phyloP scores from a whole-genome alignment of 306 rosid species.

The Vigna mungo region DNA sequence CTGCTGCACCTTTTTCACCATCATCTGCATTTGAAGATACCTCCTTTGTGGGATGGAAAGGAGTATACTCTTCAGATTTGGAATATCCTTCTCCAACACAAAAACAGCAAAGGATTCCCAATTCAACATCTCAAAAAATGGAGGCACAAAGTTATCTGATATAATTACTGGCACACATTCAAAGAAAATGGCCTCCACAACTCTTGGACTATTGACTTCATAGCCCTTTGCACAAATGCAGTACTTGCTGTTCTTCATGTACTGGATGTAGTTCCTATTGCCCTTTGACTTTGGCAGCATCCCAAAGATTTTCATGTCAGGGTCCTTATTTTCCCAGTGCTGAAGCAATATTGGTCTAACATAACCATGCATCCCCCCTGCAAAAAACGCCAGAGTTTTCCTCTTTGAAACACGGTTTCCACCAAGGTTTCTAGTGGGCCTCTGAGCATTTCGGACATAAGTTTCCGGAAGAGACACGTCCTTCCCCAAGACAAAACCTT shows the following conservation, averaged over 20 bases:
- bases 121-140: conserved; percentile 75
- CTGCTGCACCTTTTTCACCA: conserved; percentile 76
- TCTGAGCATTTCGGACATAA: conserved; percentile 47
- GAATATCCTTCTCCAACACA: conserved; percentile 81
- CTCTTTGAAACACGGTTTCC: conserved; percentile 67
- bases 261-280: conserved; percentile 60
- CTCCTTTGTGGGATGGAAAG: conserved; percentile 71
- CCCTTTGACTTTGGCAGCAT: conserved; percentile 60
- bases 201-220: conserved; percentile 96
- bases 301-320: conserved; percentile 85
- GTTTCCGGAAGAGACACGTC: conserved; percentile 95
- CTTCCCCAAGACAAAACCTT: conserved; percentile 81
- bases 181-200: conserved; percentile 84
- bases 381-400: conserved; percentile 77
- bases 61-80: conserved; percentile 78
- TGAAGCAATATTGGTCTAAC: conserved; percentile 74
- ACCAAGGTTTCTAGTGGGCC: conserved; percentile 67
- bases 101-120: conserved; percentile 95
- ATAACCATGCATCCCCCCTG: conserved; percentile 86
- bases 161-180: conserved; percentile 89
- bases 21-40: conserved; percentile 74
- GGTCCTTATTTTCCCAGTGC: conserved; percentile 93
- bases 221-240: conserved; percentile 95
- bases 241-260: conserved; percentile 93
- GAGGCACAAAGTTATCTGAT: conserved; percentile 95